Base-by-base conservation (phyloP, 2,329 filamentous ascomycete genomes). In the Aureobasidium mangrovei region DNA sequence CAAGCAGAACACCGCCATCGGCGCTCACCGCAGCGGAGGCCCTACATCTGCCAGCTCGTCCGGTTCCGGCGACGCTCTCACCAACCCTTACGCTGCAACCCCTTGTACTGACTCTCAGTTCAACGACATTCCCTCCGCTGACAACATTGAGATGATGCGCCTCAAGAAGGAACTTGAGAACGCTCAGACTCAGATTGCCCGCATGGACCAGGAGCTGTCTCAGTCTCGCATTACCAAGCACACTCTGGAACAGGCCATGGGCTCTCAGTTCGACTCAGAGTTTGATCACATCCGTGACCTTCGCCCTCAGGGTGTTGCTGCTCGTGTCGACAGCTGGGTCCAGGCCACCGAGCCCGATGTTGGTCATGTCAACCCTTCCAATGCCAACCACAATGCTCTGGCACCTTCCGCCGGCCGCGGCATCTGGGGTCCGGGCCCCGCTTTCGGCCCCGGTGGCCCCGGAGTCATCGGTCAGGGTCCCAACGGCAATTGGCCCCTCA, bases 91-190 rank as follows among this genome's bases (percentile, higher is more conserved):
- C 56, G 59, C 61, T 26, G 61, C 62, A 4, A 60, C 61, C 4
- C 62, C 64, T 38, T 59, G 61, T 24, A 61, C 60, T 24, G 61
- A 60, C 31, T 56, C 56, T 39, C 55, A 53, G 33, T 47, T 53
- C 54, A 57, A 55, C 33, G 58, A 60, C 46, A 59, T 63, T 27
- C 57, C 59, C 31, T 59, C 58, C 24, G 64, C 69, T 4, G 72
- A 74, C 48, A 71, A 72, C 32, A 79, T 82, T 31, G 85, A 89
- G 65, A 71, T 90, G 29, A 71, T 82, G 57, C 81, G 80, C 49
- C 74, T 91, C 55, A 87, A 86, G 72, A 70, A 83, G 51, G 81
- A 90, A 69, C 78, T 91, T 49, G 83, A 84, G 41, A 77, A 82
- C 58, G 85, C 86, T 35, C 81, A 86, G 57, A 82, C 76, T 65